Evolutionary conservation across 1,139 yeast species (phyloP), one percentile per base, ranked within the genome.

Genomic region (Saccharomycopsis crataegensis): DNA sequence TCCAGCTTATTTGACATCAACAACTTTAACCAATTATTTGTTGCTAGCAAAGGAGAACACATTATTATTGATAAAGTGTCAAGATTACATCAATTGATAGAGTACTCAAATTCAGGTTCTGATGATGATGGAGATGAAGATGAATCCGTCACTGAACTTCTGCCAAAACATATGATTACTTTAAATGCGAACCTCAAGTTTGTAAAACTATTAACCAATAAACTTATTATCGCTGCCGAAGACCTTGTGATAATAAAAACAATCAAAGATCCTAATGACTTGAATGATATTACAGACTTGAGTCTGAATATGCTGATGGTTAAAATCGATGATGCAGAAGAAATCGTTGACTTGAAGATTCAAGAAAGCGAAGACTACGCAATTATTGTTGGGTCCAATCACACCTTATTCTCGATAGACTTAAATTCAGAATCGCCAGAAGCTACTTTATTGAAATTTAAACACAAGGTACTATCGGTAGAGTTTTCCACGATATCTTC

Each of bases 1-100:
- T n/a, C 16, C n/a, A 38, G 32, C 22, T 49, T 49, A 38, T 48
- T 53, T 14, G 56, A 53, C 37, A 36, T 50, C 8, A 46, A 53
- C 31, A 53, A 53, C 34, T 3, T 28, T 8, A 50, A 43, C 16
- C 43, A 46, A 16, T 22, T 40, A 6, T 53, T 50, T 34, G 51
- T 43, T 14, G 48, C 51, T 12, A 22, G 49, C 34, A 36, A 38
- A 14, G 56, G 48, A n/a, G 22, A 17, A n/a, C 12, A 43, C 28
- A 9, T 50, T 6, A 37, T 47, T n/a, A 22, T 53, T 17, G 54
- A 50, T 12, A 16, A 11, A 14, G 32, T 53, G 5, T 9, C 41
- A 31, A 42, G 36, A 16, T 32, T 53, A 16, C 53, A 53, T 40
- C 31, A 44, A 36, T 43, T 22, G 12, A 14, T 16, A 12, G 31